Base-by-base conservation (phyloP, 2,329 filamentous ascomycete species). In the Fusarium drepaniforme region DNA sequence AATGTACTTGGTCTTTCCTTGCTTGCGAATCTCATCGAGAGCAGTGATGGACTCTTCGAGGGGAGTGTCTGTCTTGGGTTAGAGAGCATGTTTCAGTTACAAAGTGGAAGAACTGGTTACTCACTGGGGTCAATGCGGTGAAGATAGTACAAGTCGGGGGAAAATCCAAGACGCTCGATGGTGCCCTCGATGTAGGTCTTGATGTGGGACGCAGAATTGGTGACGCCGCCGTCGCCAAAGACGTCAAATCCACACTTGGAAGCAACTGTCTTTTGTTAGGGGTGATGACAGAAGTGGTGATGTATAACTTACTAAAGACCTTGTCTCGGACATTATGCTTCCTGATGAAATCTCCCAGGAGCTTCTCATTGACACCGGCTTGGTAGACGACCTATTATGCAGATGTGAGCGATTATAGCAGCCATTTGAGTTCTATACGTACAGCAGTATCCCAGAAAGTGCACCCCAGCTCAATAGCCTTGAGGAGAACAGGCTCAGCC, bases 261-360 rank as follows among this genome's bases (percentile, higher is more conserved):
- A 8, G 86, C 86, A 64, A 88, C 85, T 87, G 11, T 1, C 1
- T 5, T 12, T 5, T 16, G 21, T 62, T 23, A 37, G 33, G 7
- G 35, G 16, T 2, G 9, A 11, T 3, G 5, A 12, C 11, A 28
- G 2, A 8, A 40, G 8, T n/a, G 2, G 37, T 13, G 21, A 18
- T 2, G 12, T 53, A 11, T 21, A 16, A 79, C 84, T 63, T 69
- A 86, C 85, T 77, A 71, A 88, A 88, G n/a, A 88, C 44, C 71
- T 88, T 87, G 65, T 88, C 86, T 2, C 87, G 84, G 12, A 86
- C 80, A 59, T 88, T 86, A 77, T 88, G 86, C 74, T 88, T 88
- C 28, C 83, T 77, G 70, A 88, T 87, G 69, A 88, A 88, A 37
- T 87, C 85, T 5, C 86, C 87, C 0, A 88, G 78, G 0, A 88